These are phyloP conservation scores for Funneliformis geosporum DNA, from an alignment of 192 early-diverging fungal genomes.

Conservation along the genomic window DNA sequence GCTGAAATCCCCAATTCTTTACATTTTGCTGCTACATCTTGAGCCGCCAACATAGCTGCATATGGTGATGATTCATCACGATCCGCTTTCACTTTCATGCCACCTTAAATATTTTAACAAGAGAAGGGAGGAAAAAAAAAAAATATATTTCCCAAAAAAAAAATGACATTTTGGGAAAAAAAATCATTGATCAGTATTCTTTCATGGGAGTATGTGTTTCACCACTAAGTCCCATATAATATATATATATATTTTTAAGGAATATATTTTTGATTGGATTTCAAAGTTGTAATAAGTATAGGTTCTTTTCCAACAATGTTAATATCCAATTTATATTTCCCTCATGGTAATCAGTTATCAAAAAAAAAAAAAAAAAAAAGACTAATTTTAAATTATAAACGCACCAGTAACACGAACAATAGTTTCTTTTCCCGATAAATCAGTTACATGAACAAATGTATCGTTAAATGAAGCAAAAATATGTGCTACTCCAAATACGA, in stretches of 20 bases:
- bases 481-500: constrained; percentile 99
- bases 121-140: neutral
- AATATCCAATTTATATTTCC: neutral
- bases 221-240: constrained; percentile 59
- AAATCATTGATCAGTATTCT: constrained; percentile 14
- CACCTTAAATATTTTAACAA: constrained; percentile 67
- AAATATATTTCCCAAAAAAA: constrained; percentile 30
- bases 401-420: constrained; percentile 97
- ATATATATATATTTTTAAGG: too few species aligned
- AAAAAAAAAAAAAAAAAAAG: neutral
- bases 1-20: constrained; percentile 99
- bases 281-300: constrained; percentile 10
- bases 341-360: neutral
- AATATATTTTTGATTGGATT: neutral
- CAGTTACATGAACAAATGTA: constrained; percentile 99
- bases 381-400: constrained; percentile 35
- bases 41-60: constrained; percentile 99
- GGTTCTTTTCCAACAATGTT: neutral
- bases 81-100: constrained; percentile 99
- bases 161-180: neutral
- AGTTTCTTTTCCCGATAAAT: constrained; percentile 99
- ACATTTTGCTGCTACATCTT: constrained; percentile 98
- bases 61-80: constrained; percentile 99
- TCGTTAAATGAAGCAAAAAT: constrained; percentile 99
- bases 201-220: constrained; percentile 64